These are phyloP conservation scores for Voacanga thouarsii DNA, from an alignment of 257 asterid genomes.

Conservation along the genomic window DNA sequence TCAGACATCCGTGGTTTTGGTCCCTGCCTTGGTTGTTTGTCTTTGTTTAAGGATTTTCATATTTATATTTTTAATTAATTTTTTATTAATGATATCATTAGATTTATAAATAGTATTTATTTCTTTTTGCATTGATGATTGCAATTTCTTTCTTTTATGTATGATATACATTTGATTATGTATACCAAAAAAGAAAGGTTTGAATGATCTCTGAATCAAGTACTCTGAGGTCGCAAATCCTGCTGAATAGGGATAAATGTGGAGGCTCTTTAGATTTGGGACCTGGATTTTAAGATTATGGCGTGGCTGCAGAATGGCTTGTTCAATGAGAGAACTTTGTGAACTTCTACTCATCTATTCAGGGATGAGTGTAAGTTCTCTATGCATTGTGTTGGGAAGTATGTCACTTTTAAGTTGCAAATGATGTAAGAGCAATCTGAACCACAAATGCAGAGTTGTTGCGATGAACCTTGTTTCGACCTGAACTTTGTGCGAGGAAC, in stretches of 20 bases:
- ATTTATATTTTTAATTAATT: too few species aligned
- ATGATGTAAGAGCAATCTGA: not conserved
- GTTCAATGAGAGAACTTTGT: not conserved
- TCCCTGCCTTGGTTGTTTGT: not conserved
- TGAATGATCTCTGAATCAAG: not conserved
- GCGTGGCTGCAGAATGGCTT: too few species aligned
- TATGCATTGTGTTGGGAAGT: not conserved
- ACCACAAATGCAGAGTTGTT: not conserved
- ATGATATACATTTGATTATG: not conserved
- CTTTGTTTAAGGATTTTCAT: not conserved
- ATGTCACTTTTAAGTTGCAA: not conserved
- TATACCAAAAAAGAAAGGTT: too few species aligned
- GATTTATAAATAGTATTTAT: too few species aligned
- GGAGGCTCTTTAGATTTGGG: not conserved
- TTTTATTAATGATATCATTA: too few species aligned
- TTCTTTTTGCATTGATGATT: too few species aligned
- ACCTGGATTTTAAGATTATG: not conserved
- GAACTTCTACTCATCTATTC: not conserved
- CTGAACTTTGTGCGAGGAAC: not conserved
- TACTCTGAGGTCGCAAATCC: not conserved
- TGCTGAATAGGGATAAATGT: not conserved
- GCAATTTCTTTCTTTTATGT: too few species aligned
- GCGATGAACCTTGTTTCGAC: not conserved
- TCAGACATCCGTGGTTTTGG: not conserved
- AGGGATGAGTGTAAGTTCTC: not conserved